Conservation (phyloP, 176 grass and related monocot genomes). For the Triticum timopheevii region DNA sequence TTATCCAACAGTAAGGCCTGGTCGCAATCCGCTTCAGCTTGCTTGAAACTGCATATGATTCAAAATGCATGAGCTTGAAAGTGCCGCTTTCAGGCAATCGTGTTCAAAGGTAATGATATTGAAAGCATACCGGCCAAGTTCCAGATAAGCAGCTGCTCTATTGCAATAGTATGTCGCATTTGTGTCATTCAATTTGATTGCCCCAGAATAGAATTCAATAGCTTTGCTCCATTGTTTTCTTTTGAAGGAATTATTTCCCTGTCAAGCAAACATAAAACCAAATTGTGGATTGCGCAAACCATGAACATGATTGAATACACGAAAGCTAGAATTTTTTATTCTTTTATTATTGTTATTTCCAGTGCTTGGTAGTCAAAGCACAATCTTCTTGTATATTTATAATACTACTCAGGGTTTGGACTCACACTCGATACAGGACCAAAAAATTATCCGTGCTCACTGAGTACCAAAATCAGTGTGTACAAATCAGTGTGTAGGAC, state of each 20-base stretch:
- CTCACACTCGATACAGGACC: not conserved
- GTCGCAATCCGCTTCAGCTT: conserved; percentile 87
- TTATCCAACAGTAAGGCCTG: conserved; percentile 79
- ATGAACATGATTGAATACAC: not conserved
- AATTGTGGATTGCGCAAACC: not conserved
- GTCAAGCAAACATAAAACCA: conserved; percentile 9
- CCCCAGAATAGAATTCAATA: conserved; percentile 75
- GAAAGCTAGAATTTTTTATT: not conserved
- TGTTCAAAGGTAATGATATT: conserved; percentile 14
- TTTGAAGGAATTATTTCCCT: conserved; percentile 94
- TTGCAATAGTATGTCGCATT: conserved; percentile 97
- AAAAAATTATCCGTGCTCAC: not conserved
- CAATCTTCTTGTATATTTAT: not conserved
- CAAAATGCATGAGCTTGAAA: conserved; percentile 20
- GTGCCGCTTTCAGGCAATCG: conserved; percentile 21
- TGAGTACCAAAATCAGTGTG: not conserved
- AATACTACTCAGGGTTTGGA: not conserved
- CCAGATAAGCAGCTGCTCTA: conserved; percentile 92
- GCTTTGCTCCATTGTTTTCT: conserved; percentile 86
- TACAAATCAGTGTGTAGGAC: not conserved
- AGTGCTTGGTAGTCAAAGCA: not conserved
- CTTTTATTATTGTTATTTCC: not conserved
- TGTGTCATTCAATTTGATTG: conserved; percentile 65
- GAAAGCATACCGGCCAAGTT: conserved; percentile 72
- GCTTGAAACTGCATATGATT: conserved; percentile 66